A percentile compares a stretch with the other conserved stretches of the same genome.
These are phyloP conservation scores for Mycena albidolilacea DNA, from an alignment of 768 basidiomycete species.

Conservation along the genomic window DNA sequence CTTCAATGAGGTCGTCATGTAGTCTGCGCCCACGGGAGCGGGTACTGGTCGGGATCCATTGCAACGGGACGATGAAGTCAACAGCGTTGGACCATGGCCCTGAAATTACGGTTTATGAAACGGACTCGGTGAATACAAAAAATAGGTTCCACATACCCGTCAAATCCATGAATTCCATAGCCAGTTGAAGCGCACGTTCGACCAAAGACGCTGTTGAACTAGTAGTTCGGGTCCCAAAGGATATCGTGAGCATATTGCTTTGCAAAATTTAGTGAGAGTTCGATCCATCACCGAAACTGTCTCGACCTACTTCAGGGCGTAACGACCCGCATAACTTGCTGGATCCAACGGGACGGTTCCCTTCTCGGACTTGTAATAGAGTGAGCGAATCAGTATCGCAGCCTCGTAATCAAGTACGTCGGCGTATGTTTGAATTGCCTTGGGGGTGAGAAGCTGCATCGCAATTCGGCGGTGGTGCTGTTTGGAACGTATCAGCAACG, in stretches of 20 bases:
- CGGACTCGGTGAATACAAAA: background rate
- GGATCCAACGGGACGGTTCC: constrained; percentile 39
- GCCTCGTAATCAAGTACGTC: constrained; percentile 43
- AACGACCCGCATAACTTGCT: constrained; percentile 37
- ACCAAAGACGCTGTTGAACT: constrained; percentile 36
- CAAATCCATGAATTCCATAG: constrained; percentile 46
- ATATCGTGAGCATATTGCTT: constrained; percentile 45
- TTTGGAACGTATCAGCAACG: no score
- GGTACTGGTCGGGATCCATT: constrained; percentile 42
- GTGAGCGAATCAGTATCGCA: constrained; percentile 35
- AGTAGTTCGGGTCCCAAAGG: constrained; percentile 44
- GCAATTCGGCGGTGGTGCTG: constrained; percentile 44
- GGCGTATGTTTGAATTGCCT: constrained; percentile 37
- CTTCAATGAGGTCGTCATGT: constrained; percentile 45
- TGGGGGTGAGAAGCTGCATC: constrained; percentile 31
- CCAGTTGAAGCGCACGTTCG: constrained; percentile 38
- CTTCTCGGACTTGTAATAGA: constrained; percentile 35
- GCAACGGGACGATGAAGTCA: constrained; percentile 43
- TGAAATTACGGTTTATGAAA: constrained; percentile 5
- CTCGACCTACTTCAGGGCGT: constrained; percentile 15
- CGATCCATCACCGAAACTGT: background rate
- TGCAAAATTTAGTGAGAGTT: background rate
- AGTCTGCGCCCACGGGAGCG: constrained; percentile 38
- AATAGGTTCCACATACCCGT: constrained; percentile 28
- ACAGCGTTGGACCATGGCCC: constrained; percentile 43